These are phyloP conservation scores for Claviceps sp. DNA, from an alignment of 2,329 filamentous ascomycete genomes.

Conservation along the genomic window DNA sequence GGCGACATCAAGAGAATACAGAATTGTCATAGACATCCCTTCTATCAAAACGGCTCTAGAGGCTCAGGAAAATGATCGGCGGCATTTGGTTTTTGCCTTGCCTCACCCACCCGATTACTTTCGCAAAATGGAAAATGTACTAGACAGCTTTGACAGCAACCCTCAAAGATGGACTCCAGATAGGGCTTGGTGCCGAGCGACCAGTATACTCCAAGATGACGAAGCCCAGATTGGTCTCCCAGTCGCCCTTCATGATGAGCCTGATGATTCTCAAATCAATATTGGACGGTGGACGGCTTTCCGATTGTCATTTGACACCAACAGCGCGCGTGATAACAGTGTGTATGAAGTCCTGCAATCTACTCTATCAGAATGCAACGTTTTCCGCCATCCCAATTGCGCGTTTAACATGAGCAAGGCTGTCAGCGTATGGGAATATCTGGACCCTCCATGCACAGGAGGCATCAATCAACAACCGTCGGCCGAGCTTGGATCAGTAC, in stretches of 20 bases:
- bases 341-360: conserved; percentile 24
- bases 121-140: conserved; percentile 21
- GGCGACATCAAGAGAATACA: conserved; percentile 19
- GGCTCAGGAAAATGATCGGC: conserved; percentile 13
- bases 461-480: conserved; percentile 14
- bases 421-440: conserved; percentile 17
- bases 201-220: conserved; percentile 27
- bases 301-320: conserved; percentile 22
- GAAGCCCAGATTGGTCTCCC: conserved; percentile 19
- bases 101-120: conserved; percentile 35
- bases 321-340: background rate
- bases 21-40: conserved; percentile 29
- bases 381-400: conserved; percentile 32
- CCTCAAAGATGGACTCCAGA: conserved; percentile 23
- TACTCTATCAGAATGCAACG: conserved; percentile 60
- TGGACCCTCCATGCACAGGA: conserved; percentile 14
- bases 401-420: conserved; percentile 25
- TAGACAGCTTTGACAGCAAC: conserved; percentile 20
- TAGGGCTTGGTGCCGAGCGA: conserved; percentile 36
- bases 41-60: conserved; percentile 32
- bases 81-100: conserved; percentile 33
- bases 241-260: conserved; percentile 24
- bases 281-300: conserved; percentile 46
- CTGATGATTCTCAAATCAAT: conserved; percentile 28
- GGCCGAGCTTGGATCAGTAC: conserved; percentile 13